phyloP scores from a whole-genome alignment of 495 filamentous ascomycete genomes.

The Xylaria palmicola region DNA sequence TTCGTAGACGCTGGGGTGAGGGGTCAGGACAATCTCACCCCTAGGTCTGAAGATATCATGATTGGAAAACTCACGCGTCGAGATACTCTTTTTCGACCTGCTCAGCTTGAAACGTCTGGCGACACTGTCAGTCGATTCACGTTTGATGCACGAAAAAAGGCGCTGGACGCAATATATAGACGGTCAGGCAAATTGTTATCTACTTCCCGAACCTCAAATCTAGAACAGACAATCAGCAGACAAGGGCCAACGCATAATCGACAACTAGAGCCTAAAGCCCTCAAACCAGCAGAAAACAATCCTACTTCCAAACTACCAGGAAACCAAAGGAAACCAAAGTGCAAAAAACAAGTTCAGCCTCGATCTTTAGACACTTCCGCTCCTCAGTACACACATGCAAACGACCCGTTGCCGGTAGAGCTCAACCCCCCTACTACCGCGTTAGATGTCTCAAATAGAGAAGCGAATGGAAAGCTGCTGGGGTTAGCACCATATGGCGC shows the following conservation, averaged over 20 bases:
- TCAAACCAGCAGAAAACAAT: slow-evolving; percentile 6
- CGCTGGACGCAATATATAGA: slow-evolving; percentile 49
- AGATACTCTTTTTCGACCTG: slow-evolving; percentile 33
- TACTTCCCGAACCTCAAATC: slow-evolving; percentile 18
- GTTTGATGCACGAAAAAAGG: slow-evolving; percentile 44
- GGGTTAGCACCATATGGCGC: slow-evolving; percentile 61
- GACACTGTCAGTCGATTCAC: slow-evolving; percentile 25
- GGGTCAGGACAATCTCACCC: slow-evolving; percentile 3
- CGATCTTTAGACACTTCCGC: slow-evolving; percentile 50
- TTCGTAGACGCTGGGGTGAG: slow-evolving; percentile 28
- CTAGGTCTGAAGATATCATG: background rate
- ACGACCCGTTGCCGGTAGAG: slow-evolving; percentile 44
- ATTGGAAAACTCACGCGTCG: slow-evolving; percentile 2
- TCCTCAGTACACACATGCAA: slow-evolving; percentile 48
- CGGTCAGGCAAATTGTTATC: slow-evolving; percentile 33
- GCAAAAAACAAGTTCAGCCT: slow-evolving; percentile 52
- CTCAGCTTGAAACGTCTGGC: slow-evolving; percentile 48
- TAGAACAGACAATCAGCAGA: slow-evolving; percentile 29
- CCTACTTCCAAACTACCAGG: slow-evolving; percentile 18
- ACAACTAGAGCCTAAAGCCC: background rate
- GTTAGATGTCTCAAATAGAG: slow-evolving; percentile 19
- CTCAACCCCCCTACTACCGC: slow-evolving; percentile 14
- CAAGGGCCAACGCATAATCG: slow-evolving; percentile 7
- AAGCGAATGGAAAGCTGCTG: slow-evolving; percentile 44
- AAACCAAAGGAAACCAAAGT: slow-evolving; percentile 26